Evolutionary conservation across 306 rosid genomes (phyloP).

Genomic region (Dryas alaskensis): DNA sequence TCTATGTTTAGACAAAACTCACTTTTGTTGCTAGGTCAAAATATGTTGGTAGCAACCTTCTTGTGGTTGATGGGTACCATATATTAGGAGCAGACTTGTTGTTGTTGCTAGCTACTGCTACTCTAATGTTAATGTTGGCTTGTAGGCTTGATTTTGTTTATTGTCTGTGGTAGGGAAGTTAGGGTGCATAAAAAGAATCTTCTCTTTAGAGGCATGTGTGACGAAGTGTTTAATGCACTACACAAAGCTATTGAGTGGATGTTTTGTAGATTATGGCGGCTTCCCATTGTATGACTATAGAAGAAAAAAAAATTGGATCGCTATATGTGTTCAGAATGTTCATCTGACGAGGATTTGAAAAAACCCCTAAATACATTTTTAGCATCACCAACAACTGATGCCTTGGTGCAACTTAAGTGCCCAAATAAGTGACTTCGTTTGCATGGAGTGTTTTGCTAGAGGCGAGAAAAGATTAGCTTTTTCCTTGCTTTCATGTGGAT

Average conservation of each 20-base stretch:
- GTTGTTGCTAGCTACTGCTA: background rate
- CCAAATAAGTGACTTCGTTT: constrained; percentile 49
- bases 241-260: background rate
- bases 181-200: background rate
- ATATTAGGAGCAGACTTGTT: background rate
- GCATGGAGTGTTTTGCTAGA: constrained; percentile 5
- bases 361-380: constrained; percentile 49
- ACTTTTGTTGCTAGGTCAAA: constrained; percentile 69
- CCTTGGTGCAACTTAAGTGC: constrained; percentile 72
- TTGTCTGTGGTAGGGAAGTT: constrained; percentile 7
- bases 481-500: constrained; percentile 32
- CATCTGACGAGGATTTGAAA: constrained; percentile 15
- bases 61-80: constrained; percentile 4
- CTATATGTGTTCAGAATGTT: constrained; percentile 30
- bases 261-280: constrained; percentile 10
- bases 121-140: background rate
- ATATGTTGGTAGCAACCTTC: background rate
- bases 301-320: constrained; percentile 48
- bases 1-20: constrained; percentile 30
- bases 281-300: background rate
- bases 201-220: background rate
- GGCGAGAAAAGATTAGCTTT: constrained; percentile 18
- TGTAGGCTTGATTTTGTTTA: constrained; percentile 1
- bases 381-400: constrained; percentile 48
- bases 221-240: background rate